Evolutionary conservation across 176 grass and related monocot genomes (phyloP), one percentile per base, ranked within the genome.

Genomic region (Ensete glaucum): DNA sequence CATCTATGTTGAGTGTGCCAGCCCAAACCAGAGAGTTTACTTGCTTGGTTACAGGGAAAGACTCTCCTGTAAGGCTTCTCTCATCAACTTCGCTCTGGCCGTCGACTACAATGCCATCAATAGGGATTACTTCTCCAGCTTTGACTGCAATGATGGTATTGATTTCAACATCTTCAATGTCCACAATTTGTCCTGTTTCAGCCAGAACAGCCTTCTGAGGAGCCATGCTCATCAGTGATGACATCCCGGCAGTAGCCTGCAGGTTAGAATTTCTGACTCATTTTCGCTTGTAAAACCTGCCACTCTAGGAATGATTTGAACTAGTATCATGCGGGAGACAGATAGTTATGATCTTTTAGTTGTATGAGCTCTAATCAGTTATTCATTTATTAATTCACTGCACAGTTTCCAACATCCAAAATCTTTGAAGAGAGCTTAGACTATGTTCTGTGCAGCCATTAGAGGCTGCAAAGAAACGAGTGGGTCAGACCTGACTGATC

Each of bases 51-150:
- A 90, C 89, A 0, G 87, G 89, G 50, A 92, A 87, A 4, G 87
- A 88, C 87, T 96, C 93, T 52, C 93, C 93, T 19, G 89, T 96
- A 55, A 96, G 87, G 79, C 85, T 96, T 8, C 81, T 86, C 74
- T 96, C 85, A n/a, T 96, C 88, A 10, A 89, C 79, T 48, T 91
- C 88, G 19, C 88, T 75, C 55, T 70, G 78, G 50, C 93, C 93
- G 0, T 82, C 81, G 1, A 96, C 85, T 1, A 96, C 87, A 16
- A 90, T 76, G 0, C 89, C 93, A 9, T 92, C 93, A 0, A 92
- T 79, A 1, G 93, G 93, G 3, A 96, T 83, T 15, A 86, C 70
- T 57, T 96, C 85, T 0, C 89, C 89, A 0, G 85, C 89, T 73
- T 80, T 88, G 22, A 96, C 83, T 0, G 81, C 82, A 43, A 96